Evolutionary conservation across 495 filamentous ascomycete genomes (phyloP), one percentile per base, ranked within the genome.

Genomic region (Lophium mytilinum): DNA sequence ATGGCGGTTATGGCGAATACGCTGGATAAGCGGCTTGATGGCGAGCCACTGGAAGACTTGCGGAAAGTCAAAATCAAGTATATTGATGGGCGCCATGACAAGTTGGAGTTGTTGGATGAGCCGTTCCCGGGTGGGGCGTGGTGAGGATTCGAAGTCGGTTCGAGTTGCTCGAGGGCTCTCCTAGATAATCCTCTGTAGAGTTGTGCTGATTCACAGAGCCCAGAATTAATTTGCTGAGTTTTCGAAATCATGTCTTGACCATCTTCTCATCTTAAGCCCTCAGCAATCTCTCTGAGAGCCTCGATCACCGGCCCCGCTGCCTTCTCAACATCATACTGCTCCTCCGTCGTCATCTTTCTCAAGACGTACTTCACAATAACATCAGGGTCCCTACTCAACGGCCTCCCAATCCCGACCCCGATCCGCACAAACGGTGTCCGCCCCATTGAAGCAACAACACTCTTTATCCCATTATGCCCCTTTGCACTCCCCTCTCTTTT

Each of bases 391-490:
- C 84, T 74, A 50, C 72, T 79, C 21, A 63, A 69, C 0, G 87
- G 88, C 43, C 88, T 70, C 34, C 85, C 88, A 65, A 91, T 90
- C 3, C 88, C 88, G 3, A 91, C 69, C 0, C 83, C 80, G 49
- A 93, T 73, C 6, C 83, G 63, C 52, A 76, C 66, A 73, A 76
- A 72, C 62, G 75, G 61, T 73, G 66, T 59, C 35, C 47, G 64
- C 15, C 67, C 65, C 50, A 89, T 52, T 51, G 67, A 74, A 36
- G 72, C 72, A 50, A 82, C 72, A 14, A 83, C 73, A 65, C 83
- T 87, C 68, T 85, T 88, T 40, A 95, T 58, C 5, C 90, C 90
- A 57, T 91, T 90, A 68, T 95, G 90, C 0, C 90, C 90, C 14
- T 80, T 75, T 37, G 75, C 69, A 67, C 69, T 83, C 19, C 80